Evolutionary conservation across 2,329 filamentous ascomycete species (phyloP).

Genomic region (Stenocarpella maydis): DNA sequence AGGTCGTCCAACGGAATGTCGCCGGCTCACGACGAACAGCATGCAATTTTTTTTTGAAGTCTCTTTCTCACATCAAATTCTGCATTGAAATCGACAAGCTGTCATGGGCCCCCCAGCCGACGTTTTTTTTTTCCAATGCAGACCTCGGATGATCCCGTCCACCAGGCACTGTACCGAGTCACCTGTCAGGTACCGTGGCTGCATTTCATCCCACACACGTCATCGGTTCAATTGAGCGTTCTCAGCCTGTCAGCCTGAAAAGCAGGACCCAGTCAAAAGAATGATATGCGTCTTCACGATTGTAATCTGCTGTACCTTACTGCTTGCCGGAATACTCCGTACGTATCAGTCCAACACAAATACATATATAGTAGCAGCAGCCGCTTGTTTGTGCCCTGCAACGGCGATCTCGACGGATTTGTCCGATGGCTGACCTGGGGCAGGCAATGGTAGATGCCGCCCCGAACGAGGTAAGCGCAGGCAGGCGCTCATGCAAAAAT

Average conservation of each 20-base stretch:
- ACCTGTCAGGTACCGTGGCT: background rate
- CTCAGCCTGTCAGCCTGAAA: background rate
- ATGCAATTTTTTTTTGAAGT: background rate
- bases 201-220: background rate
- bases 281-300: no score
- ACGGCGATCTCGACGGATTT: constrained; percentile 12
- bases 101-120: background rate
- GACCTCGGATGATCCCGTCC: background rate
- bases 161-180: constrained; percentile 3
- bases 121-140: background rate
- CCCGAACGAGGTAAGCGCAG: constrained; percentile 19
- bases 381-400: background rate
- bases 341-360: background rate
- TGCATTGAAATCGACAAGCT: background rate
- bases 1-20: constrained; percentile 16
- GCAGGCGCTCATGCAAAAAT: constrained; percentile 25
- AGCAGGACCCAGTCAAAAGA: background rate
- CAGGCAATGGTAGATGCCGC: constrained; percentile 1
- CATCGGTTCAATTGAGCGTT: background rate
- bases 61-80: background rate
- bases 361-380: no score
- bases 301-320: no score
- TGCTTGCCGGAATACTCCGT: background rate
- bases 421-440: constrained; percentile 12
- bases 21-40: constrained; percentile 5